Base-by-base conservation (phyloP, 169 alveolate species). In the Pseudocohnilembus persalinus region DNA sequence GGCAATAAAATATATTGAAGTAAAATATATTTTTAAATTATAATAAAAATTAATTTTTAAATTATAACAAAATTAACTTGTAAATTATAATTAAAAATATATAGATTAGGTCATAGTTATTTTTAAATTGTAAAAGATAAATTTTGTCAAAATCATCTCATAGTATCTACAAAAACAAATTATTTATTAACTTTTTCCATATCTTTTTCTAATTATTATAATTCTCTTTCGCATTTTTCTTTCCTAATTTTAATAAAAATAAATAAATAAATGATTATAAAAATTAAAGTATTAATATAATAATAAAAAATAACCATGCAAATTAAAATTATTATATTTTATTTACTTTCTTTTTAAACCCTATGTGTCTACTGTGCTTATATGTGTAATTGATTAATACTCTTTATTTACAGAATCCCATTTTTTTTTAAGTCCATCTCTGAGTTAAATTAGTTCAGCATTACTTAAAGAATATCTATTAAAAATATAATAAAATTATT, bases 331-430 rank as follows among this genome's bases (percentile, higher is more conserved):
- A n/a, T n/a, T n/a, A n/a, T n/a, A n/a, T 79, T 79, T 81, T 49
- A 68, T 81, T 87, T 86, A 86, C 90, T 86, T 86, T 83, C 97
- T 90, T 77, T 89, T 89, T 80, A 94, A 85, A 0, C 97, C 98
- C 26, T 93, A 86, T 73, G 96, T 94, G 83, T 96, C 97, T 72
- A 94, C 86, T 85, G 89, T 90, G 31, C 91, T 88, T 65, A 93
- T 92, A 83, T 96, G 98, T 49, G 97, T 94, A 31, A 94, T 92
- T 77, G 91, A 76, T 85, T 93, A 92, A 83, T 95, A 95, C 82
- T 92, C 92, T 75, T 91, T 88, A 83, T 95, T 95, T 73, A 94
- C 96, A 31, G 94, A 89, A 89, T 96, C 97, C 97, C 97, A 96
- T 90, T 96, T 95, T 90, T 93, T 92, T 81, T 94, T 93, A 65